phyloP scores from a whole-genome alignment of 176 grass and related monocot species.

The Secale cereale region DNA sequence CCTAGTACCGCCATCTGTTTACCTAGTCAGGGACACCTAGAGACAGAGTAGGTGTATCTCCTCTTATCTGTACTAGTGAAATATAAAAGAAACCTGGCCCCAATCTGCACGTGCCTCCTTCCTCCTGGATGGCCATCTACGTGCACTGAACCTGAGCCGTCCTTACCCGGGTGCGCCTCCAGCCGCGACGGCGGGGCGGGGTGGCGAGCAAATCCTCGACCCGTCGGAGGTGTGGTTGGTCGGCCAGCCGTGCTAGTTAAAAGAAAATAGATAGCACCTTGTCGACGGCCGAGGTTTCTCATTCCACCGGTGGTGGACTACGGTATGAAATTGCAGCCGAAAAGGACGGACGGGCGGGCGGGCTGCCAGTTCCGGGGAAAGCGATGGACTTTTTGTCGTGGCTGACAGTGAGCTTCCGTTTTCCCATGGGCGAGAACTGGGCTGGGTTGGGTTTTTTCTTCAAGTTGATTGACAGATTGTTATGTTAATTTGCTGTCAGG shows the following conservation, averaged over 20 bases:
- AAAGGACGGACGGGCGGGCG: background rate
- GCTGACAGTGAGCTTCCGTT: background rate
- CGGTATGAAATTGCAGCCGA: background rate
- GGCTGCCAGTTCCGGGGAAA: background rate
- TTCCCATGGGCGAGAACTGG: background rate
- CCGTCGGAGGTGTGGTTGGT: constrained; percentile 13
- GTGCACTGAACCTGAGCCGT: constrained; percentile 42
- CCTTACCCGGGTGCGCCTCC: background rate
- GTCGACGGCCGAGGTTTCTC: constrained; percentile 13
- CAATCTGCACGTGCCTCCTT: constrained; percentile 14
- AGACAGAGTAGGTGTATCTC: background rate
- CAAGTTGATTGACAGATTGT: background rate
- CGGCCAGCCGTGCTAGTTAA: background rate
- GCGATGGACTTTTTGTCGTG: background rate
- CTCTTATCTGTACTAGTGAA: background rate
- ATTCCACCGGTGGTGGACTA: constrained; percentile 12
- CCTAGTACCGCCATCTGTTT: background rate
- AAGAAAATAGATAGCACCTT: background rate
- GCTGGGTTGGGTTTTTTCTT: background rate
- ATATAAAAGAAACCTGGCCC: background rate
- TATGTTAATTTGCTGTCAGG: background rate
- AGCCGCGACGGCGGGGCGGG: background rate
- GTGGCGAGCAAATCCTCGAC: constrained; percentile 14
- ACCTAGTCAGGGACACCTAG: background rate
- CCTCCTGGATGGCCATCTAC: background rate